Evolutionary conservation across 306 rosid genomes (phyloP).

Genomic region (Rubus idaeus): DNA sequence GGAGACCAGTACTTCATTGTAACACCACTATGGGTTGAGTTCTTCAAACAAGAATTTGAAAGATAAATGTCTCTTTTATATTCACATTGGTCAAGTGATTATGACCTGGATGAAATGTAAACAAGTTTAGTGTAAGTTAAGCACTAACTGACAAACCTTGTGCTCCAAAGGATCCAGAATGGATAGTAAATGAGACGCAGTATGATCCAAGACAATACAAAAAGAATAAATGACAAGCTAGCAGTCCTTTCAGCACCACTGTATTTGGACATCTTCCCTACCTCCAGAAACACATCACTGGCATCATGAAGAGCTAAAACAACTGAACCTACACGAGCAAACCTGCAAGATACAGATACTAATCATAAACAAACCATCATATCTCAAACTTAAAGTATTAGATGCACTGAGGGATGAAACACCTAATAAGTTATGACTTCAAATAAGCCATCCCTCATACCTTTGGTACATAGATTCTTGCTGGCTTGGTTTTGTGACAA

Average conservation of each 20-base stretch:
- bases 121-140: not conserved
- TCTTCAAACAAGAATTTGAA: slow-evolving; percentile 1
- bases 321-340: slow-evolving; percentile 85
- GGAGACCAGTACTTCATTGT: not conserved
- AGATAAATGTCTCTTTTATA: not conserved
- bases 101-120: not conserved
- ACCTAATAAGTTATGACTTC: slow-evolving; percentile 4
- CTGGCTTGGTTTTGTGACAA: slow-evolving; percentile 13
- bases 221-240: slow-evolving; percentile 76
- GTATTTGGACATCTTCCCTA: slow-evolving; percentile 95
- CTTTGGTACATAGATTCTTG: slow-evolving; percentile 13
- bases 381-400: not conserved
- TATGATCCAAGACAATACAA: slow-evolving; percentile 73
- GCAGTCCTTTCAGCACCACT: slow-evolving; percentile 73
- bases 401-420: not conserved
- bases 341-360: slow-evolving; percentile 51
- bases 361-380: not conserved
- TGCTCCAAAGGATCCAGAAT: slow-evolving; percentile 91
- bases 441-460: slow-evolving; percentile 14
- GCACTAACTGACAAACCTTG: slow-evolving; percentile 61
- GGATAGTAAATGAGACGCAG: slow-evolving; percentile 85
- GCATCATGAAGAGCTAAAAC: slow-evolving; percentile 97
- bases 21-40: not conserved
- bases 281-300: slow-evolving; percentile 86
- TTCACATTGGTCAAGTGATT: slow-evolving; percentile 15